Evolutionary conservation across 345 rosid species (phyloP).

Genomic region (Syzygium oleosum): DNA sequence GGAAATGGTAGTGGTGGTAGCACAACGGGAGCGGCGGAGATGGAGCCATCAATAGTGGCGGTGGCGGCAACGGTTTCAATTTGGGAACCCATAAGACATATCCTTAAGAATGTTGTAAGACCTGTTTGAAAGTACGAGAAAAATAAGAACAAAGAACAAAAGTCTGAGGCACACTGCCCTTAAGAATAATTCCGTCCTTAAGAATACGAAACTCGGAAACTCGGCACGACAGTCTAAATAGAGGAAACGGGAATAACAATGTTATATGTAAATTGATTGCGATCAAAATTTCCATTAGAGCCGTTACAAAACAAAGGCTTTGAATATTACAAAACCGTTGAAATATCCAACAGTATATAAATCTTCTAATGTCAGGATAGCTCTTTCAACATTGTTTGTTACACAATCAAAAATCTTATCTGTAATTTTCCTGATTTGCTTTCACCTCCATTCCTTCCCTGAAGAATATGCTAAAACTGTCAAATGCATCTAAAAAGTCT

Average conservation of each 20-base stretch:
- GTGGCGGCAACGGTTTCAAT: background rate
- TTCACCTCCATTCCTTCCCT: conserved; percentile 79
- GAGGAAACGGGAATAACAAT: background rate
- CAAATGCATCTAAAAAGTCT: background rate
- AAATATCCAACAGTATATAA: conserved; percentile 51
- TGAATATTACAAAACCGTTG: background rate
- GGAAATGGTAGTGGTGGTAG: background rate
- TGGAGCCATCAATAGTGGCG: too few species aligned
- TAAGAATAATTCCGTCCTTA: background rate
- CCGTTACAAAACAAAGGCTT: background rate
- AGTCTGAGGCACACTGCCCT: background rate
- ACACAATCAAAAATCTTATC: conserved; percentile 49
- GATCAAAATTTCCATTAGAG: background rate
- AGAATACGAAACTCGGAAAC: too few species aligned
- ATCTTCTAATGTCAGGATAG: conserved; percentile 62
- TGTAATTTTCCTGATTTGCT: conserved; percentile 44
- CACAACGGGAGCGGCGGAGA: too few species aligned
- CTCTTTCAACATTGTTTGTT: conserved; percentile 43
- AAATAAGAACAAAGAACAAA: background rate
- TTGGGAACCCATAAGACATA: too few species aligned
- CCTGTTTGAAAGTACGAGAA: background rate
- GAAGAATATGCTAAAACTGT: background rate
- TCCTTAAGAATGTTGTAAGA: background rate
- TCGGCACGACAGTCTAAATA: background rate
- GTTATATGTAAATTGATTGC: background rate